These are phyloP conservation scores for Panicum virgatum DNA, from an alignment of 202 grass and related monocot genomes.

Conservation along the genomic window DNA sequence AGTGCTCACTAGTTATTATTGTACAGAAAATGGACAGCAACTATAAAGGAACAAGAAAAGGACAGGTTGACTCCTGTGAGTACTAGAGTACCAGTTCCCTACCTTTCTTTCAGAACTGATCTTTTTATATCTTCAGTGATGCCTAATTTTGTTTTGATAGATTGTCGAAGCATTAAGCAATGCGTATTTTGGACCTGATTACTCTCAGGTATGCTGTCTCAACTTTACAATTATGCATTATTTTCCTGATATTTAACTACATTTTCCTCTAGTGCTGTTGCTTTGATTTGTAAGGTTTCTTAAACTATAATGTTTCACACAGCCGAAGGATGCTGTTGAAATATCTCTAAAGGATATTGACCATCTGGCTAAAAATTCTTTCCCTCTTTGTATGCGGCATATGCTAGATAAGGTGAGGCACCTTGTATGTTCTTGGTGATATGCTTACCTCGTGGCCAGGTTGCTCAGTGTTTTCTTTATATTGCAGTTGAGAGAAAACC, in stretches of 20 bases:
- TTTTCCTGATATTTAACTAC: conserved; percentile 19
- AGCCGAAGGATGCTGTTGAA: conserved; percentile 77
- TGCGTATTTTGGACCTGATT: conserved; percentile 97
- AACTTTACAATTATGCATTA: conserved; percentile 3
- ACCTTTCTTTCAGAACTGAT: conserved; percentile 31
- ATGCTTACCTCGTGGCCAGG: conserved; percentile 28
- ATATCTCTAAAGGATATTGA: conserved; percentile 96
- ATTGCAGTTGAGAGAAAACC: conserved; percentile 87
- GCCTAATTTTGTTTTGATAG: conserved; percentile 51
- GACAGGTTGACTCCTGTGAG: conserved; percentile 87
- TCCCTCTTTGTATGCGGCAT: conserved; percentile 98
- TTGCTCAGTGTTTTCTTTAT: conserved; percentile 36
- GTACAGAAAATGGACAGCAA: conserved; percentile 87
- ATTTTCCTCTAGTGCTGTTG: conserved; percentile 29
- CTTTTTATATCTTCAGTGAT: conserved; percentile 20
- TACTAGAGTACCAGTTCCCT: conserved; percentile 14
- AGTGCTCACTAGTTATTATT: conserved; percentile 4
- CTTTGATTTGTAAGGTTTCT: conserved; percentile 14
- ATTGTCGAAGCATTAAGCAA: conserved; percentile 97
- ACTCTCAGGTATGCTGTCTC: conserved; percentile 69
- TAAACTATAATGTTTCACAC: conserved; percentile 16
- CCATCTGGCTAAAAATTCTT: conserved; percentile 76
- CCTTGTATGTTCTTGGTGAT: conserved; percentile 27
- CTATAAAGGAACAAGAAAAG: conserved; percentile 91
- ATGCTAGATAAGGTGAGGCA: conserved; percentile 85